These are phyloP conservation scores for Globisporangium ultimum DNA, from an alignment of 352 stramenopile genomes.

Conservation along the genomic window DNA sequence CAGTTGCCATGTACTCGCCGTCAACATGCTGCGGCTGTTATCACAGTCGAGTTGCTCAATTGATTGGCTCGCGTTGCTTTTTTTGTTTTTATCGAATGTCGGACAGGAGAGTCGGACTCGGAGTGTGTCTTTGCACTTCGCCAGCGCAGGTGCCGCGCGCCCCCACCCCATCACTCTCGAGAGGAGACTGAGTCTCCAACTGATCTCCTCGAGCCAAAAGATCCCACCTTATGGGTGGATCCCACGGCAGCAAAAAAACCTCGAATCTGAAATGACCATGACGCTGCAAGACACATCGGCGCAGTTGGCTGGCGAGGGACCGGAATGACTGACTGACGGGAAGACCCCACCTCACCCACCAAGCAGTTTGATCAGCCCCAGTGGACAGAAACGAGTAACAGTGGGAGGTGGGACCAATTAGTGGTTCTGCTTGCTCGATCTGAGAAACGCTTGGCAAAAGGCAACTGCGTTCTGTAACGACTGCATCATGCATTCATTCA, in stretches of 20 bases:
- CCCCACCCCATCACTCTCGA: too few species aligned
- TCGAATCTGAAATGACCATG: neutral
- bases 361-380: neutral
- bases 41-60: too few species aligned
- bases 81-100: too few species aligned
- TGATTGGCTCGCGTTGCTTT: too few species aligned
- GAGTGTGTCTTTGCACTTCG: too few species aligned
- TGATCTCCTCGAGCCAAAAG: too few species aligned
- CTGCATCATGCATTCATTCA: too few species aligned
- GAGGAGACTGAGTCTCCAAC: too few species aligned
- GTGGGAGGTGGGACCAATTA: neutral
- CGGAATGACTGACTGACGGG: neutral
- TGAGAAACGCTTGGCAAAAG: neutral
- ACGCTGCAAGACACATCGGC: neutral
- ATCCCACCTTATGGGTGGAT: too few species aligned
- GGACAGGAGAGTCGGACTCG: too few species aligned
- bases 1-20: neutral
- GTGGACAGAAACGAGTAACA: neutral
- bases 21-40: too few species aligned
- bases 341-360: neutral
- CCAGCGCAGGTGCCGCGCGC: too few species aligned
- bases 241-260: neutral
- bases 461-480: neutral
- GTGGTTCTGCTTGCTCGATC: neutral
- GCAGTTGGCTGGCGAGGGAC: neutral